These are phyloP conservation scores for Lodderomyces theae DNA, from an alignment of 1,139 yeast species.

Conservation along the genomic window DNA sequence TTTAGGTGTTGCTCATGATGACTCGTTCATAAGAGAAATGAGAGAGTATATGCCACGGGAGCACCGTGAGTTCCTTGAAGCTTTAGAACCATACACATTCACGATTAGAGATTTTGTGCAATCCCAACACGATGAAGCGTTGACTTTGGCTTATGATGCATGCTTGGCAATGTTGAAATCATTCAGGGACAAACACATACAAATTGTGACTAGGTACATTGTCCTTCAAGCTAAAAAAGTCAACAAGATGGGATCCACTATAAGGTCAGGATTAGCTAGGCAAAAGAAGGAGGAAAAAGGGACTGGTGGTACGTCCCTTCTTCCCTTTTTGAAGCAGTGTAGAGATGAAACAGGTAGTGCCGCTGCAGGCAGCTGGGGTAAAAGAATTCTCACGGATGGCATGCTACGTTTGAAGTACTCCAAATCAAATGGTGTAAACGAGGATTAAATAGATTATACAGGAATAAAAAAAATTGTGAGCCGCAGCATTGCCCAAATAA, in stretches of 20 bases:
- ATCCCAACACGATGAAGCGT: constrained; percentile 45
- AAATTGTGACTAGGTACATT: constrained; percentile 83
- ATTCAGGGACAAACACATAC: constrained; percentile 90
- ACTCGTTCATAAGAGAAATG: constrained; percentile 80
- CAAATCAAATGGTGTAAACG: constrained; percentile 31
- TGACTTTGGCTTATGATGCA: constrained; percentile 78
- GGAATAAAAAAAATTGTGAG: constrained; percentile 4
- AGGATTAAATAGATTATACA: constrained; percentile 18
- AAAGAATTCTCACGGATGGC: constrained; percentile 47
- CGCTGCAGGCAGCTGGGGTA: constrained; percentile 90
- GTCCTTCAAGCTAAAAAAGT: constrained; percentile 70
- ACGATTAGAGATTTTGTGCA: constrained; percentile 51
- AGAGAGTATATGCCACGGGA: constrained; percentile 83
- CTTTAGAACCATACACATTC: constrained; percentile 53
- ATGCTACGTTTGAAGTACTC: constrained; percentile 42
- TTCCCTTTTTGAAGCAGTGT: constrained; percentile 91
- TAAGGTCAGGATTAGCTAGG: constrained; percentile 62
- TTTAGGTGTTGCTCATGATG: constrained; percentile 71
- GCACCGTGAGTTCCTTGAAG: constrained; percentile 70
- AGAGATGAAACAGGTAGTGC: constrained; percentile 94
- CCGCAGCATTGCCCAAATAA: no score
- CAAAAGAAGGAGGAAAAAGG: constrained; percentile 62
- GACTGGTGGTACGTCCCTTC: constrained; percentile 90
- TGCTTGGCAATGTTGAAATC: constrained; percentile 85
- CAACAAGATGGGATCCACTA: constrained; percentile 46